phyloP scores from a whole-genome alignment of 208 protist species.

The Leishmania lainsoni region DNA sequence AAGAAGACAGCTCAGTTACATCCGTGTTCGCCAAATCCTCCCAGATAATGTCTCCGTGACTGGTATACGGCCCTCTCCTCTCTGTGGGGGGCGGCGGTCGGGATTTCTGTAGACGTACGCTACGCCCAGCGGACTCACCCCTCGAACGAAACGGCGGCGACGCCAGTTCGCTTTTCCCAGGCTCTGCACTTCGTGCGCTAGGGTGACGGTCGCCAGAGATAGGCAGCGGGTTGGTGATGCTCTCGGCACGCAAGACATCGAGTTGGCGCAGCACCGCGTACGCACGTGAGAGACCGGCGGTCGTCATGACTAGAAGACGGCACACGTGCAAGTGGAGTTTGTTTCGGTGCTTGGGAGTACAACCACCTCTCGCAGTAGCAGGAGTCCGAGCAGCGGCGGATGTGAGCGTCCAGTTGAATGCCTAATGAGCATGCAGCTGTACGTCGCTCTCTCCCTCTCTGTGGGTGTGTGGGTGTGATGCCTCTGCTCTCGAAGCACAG shows the following conservation, averaged over 20 bases:
- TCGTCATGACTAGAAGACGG: conserved; percentile 16
- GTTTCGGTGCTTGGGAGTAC: not conserved
- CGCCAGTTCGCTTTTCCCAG: not conserved
- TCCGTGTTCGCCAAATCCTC: not conserved
- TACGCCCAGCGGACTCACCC: not conserved
- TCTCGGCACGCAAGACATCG: conserved; percentile 54
- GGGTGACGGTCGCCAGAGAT: not conserved
- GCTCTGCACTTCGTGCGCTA: not conserved
- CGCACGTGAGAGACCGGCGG: conserved; percentile 53
- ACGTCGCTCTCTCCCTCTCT: not conserved
- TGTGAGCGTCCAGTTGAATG: not conserved
- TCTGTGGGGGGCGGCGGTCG: not conserved
- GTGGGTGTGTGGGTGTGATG: not conserved
- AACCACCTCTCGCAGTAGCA: not conserved
- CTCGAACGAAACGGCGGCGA: not conserved
- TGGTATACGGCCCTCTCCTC: not conserved
- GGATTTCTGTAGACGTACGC: not conserved
- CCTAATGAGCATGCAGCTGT: not conserved
- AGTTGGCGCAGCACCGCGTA: conserved; percentile 73
- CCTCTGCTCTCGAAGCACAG: not conserved
- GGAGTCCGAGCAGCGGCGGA: not conserved
- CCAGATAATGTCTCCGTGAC: not conserved
- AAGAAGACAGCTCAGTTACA: not conserved
- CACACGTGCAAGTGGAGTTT: not conserved
- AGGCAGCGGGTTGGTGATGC: conserved; percentile 43